Conservation (phyloP, 2,329 filamentous ascomycete genomes). For the Fusarium zealandicum region DNA sequence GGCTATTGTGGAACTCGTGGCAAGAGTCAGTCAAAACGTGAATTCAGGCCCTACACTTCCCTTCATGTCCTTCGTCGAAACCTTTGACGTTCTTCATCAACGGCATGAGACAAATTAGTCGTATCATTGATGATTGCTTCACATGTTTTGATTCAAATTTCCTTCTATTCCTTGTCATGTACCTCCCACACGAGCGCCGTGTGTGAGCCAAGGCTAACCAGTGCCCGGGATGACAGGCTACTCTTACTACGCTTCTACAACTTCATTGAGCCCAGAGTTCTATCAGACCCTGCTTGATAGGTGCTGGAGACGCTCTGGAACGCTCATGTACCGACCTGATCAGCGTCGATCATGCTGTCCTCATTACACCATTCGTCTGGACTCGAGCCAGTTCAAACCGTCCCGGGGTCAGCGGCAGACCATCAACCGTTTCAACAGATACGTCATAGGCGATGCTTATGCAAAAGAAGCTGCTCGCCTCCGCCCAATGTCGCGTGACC, state of each 20-base stretch:
- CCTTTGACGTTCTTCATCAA: slow-evolving; percentile 8
- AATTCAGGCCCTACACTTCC: slow-evolving; percentile 29
- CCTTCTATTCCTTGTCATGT: neutral
- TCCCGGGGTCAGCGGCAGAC: slow-evolving; percentile 77
- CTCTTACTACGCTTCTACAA: slow-evolving; percentile 73
- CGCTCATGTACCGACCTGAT: slow-evolving; percentile 79
- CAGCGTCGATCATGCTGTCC: slow-evolving; percentile 85
- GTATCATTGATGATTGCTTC: slow-evolving; percentile 14
- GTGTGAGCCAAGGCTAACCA: slow-evolving; percentile 33
- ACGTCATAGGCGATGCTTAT: slow-evolving; percentile 74
- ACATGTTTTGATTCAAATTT: slow-evolving; percentile 4
- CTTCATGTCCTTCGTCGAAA: neutral
- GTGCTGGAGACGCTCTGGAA: slow-evolving; percentile 78
- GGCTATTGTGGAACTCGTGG: slow-evolving; percentile 60
- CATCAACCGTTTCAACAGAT: slow-evolving; percentile 77
- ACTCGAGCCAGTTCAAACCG: slow-evolving; percentile 69
- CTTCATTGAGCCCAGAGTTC: slow-evolving; percentile 66
- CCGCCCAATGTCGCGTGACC: slow-evolving; percentile 72
- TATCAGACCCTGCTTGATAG: slow-evolving; percentile 78
- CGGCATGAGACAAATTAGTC: slow-evolving; percentile 6
- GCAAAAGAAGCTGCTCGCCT: slow-evolving; percentile 67
- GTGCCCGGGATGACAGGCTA: slow-evolving; percentile 60
- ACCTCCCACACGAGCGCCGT: slow-evolving; percentile 4
- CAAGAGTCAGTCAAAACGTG: slow-evolving; percentile 60
- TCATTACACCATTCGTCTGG: slow-evolving; percentile 83